Base-by-base conservation (phyloP, 2,329 filamentous ascomycete species). In the Hypoxylon sp. region DNA sequence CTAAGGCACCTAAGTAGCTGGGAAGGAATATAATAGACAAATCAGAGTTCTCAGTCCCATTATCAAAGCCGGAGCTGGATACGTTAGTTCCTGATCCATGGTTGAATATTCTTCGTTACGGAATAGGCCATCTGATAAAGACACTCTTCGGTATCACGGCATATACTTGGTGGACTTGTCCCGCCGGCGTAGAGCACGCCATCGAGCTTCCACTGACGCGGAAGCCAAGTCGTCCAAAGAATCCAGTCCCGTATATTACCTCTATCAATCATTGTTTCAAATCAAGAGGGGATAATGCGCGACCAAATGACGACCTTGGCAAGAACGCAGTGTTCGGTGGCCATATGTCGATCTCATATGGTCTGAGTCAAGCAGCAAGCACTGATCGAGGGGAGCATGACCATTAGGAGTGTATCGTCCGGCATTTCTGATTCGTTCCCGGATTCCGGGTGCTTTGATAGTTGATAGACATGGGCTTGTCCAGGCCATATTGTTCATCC, bases 231-330 rank as follows among this genome's bases (percentile, higher is more conserved):
- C 86, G 67, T 78, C 84, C 74, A 85, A 84, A 67, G 85, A 83
- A 0, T 81, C 78, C 55, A 85, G 81, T 20, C 83, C 83, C 0
- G 79, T 79, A 2, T 83, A 82, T 63, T 84, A 35, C 4, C 31
- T 35, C 83, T 64, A 81, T 85, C 60, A 79, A 83, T 55, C 84
- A 84, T 64, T 84, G 84, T 64, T 84, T 85, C 70, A 81, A 81
- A 72, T 71, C 83, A 38, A 63, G 84, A 75, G 9, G 76, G 9
- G 72, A 75, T 63, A 67, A 83, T 65, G 76, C 65, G 76, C 74
- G 20, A 75, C 76, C 52, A 63, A 27, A 79, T 45, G 75, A 75
- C 62, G 72, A 73, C 59, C 75, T 83, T 68, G 79, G 77, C 13
- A 76, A 76, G 35, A 78, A 82, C 68, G 77, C 78, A 48, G 80